Evolutionary conservation across 805 yeast species (phyloP).

Genomic region (Komagataella kurtzmanii): DNA sequence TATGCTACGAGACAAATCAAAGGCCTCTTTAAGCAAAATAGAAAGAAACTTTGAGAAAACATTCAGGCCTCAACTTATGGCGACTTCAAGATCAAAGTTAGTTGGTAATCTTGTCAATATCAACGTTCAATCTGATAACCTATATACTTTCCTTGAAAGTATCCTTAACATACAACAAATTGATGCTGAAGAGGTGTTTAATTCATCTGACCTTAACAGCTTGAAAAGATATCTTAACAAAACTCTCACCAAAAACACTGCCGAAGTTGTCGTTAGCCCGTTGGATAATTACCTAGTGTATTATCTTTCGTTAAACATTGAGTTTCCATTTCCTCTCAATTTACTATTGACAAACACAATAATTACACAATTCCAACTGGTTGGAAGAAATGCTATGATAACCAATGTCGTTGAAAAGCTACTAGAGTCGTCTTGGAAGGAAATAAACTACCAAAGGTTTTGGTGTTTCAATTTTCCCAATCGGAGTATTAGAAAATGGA

Average conservation of each 20-base stretch:
- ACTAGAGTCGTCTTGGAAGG: slow-evolving; percentile 60
- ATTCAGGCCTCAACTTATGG: neutral
- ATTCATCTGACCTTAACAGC: slow-evolving; percentile 27
- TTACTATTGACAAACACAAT: slow-evolving; percentile 59
- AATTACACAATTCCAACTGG: slow-evolving; percentile 63
- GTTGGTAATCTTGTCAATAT: slow-evolving; percentile 3
- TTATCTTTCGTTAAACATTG: slow-evolving; percentile 38
- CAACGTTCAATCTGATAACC: slow-evolving; percentile 12
- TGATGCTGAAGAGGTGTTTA: slow-evolving; percentile 37
- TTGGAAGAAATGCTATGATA: slow-evolving; percentile 58
- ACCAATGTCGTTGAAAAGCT: slow-evolving; percentile 48
- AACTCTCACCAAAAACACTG: slow-evolving; percentile 17
- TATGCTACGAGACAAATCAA: slow-evolving; percentile 22
- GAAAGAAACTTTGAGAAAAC: slow-evolving; percentile 13
- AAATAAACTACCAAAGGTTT: slow-evolving; percentile 44
- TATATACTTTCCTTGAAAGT: slow-evolving; percentile 27
- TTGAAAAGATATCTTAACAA: slow-evolving; percentile 29
- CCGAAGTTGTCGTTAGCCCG: slow-evolving; percentile 14
- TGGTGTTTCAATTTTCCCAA: slow-evolving; percentile 47
- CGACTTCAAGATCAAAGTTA: neutral
- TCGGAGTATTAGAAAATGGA: slow-evolving; percentile 34
- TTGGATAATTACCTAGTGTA: slow-evolving; percentile 31
- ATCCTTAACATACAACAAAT: slow-evolving; percentile 40
- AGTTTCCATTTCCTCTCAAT: slow-evolving; percentile 82
- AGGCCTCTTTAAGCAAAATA: slow-evolving; percentile 17